phyloP scores from a whole-genome alignment of 768 basidiomycete genomes.

The Cyclocybe cylindracea region DNA sequence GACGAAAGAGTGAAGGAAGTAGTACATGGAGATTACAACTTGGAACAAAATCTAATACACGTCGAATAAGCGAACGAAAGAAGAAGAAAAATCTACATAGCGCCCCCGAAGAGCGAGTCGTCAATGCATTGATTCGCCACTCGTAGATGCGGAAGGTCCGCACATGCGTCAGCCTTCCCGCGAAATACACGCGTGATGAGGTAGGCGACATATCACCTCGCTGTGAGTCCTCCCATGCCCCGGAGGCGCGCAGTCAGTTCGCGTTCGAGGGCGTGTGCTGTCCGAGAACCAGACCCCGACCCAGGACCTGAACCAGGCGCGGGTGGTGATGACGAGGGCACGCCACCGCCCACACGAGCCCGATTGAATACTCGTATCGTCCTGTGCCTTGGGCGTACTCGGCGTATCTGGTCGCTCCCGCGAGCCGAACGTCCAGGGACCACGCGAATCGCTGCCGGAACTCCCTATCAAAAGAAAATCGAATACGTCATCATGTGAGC shows the following conservation, averaged over 20 bases:
- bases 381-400: slow-evolving; percentile 1
- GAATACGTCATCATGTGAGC: background rate
- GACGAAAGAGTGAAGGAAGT: too few relatives aligned
- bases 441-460: slow-evolving; percentile 25
- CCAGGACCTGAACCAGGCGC: slow-evolving; percentile 1
- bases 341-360: background rate
- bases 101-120: slow-evolving; percentile 17
- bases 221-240: background rate
- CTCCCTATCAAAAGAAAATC: slow-evolving; percentile 16
- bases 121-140: too few relatives aligned
- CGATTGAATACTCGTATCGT: background rate
- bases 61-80: too few relatives aligned
- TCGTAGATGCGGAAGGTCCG: slow-evolving; percentile 55
- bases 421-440: slow-evolving; percentile 7
- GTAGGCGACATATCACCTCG: background rate
- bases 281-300: background rate
- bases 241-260: background rate
- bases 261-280: too few relatives aligned
- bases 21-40: too few relatives aligned
- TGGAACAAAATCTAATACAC: too few relatives aligned
- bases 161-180: slow-evolving; percentile 46
- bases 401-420: slow-evolving; percentile 9
- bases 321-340: slow-evolving; percentile 3
- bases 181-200: slow-evolving; percentile 19
- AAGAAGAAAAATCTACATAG: too few relatives aligned